These are phyloP conservation scores for Diutina siamensis DNA, from an alignment of 1,139 yeast genomes.

Conservation along the genomic window DNA sequence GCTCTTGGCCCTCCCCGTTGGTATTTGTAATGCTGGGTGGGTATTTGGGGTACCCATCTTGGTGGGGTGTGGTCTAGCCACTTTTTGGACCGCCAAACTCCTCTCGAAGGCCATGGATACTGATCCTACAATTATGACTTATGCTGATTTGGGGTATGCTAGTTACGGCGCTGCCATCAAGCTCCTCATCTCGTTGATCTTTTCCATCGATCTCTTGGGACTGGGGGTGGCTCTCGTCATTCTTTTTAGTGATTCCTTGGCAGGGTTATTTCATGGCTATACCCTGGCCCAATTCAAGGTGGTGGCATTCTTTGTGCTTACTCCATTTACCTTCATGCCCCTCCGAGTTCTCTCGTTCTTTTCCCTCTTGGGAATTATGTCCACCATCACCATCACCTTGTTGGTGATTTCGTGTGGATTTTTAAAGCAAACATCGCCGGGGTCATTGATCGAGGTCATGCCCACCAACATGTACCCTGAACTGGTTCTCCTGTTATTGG, in stretches of 20 bases:
- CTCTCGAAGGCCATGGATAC: conserved; percentile 46
- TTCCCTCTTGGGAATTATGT: conserved; percentile 32
- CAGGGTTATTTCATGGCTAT: background rate
- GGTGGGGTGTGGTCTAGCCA: conserved; percentile 26
- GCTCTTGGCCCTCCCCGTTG: conserved; percentile 37
- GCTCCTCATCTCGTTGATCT: conserved; percentile 21
- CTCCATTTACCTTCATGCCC: conserved; percentile 37
- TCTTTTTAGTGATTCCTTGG: conserved; percentile 1
- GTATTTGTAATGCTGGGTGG: conserved; percentile 38
- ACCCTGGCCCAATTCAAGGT: conserved; percentile 21
- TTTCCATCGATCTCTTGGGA: background rate
- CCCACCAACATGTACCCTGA: conserved; percentile 39
- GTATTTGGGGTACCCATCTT: conserved; percentile 28
- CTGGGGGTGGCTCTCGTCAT: conserved; percentile 10
- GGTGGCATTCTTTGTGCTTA: conserved; percentile 28
- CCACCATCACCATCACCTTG: conserved; percentile 32
- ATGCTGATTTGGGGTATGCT: conserved; percentile 78
- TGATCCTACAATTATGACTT: conserved; percentile 69
- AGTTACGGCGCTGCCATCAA: conserved; percentile 49
- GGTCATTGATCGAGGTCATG: conserved; percentile 29
- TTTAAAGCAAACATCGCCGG: conserved; percentile 28
- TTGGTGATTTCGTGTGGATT: conserved; percentile 31
- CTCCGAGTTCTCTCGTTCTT: conserved; percentile 32
- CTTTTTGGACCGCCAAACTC: conserved; percentile 35
- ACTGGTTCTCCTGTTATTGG: conserved; percentile 26